These are phyloP conservation scores for Globisporangium viniferum DNA, from an alignment of 352 stramenopile species.

Conservation along the genomic window DNA sequence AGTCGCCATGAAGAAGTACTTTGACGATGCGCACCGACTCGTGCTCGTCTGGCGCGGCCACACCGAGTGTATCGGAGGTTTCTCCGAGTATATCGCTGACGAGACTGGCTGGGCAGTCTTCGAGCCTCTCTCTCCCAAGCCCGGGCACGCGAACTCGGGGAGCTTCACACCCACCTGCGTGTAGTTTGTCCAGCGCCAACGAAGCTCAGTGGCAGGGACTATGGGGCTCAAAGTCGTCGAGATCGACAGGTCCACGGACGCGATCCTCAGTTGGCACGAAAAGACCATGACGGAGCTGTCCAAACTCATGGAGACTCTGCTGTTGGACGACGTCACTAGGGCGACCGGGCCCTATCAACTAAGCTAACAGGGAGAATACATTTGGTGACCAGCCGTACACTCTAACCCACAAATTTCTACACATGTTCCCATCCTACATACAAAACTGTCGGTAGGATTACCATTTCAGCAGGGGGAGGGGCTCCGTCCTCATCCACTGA, in stretches of 20 bases:
- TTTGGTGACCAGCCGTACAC: too few species aligned
- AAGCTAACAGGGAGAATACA: too few species aligned
- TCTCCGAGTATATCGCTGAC: background rate
- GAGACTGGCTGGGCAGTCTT: background rate
- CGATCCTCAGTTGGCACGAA: background rate
- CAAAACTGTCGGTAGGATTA: too few species aligned
- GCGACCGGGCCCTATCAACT: background rate
- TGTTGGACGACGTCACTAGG: background rate
- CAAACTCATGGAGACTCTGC: background rate
- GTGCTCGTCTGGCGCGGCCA: background rate
- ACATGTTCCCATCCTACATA: too few species aligned
- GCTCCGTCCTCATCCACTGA: too few species aligned
- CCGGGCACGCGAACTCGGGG: background rate
- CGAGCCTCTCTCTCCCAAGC: background rate
- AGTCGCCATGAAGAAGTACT: background rate
- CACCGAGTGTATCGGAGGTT: background rate
- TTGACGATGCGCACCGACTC: background rate
- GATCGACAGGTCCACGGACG: background rate
- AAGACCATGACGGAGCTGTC: background rate
- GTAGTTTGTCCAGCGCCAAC: background rate
- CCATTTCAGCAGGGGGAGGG: too few species aligned
- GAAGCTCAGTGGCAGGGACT: background rate
- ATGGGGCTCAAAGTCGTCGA: background rate
- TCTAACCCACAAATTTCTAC: too few species aligned
- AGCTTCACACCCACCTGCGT: background rate